These are phyloP conservation scores for Thinopyrum elongatum DNA, from an alignment of 176 grass and related monocot species.

Conservation along the genomic window DNA sequence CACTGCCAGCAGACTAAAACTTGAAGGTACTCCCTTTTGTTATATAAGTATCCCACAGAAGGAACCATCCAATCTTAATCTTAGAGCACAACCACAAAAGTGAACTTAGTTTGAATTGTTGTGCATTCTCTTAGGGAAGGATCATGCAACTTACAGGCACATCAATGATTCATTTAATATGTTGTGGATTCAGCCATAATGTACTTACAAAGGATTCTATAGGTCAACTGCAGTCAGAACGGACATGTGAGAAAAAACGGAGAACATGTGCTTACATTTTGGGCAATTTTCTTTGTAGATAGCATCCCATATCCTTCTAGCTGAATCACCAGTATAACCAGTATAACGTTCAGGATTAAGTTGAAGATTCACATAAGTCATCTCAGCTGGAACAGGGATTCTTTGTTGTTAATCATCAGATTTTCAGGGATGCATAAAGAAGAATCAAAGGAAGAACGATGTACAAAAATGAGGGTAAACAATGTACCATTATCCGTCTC, in stretches of 20 bases:
- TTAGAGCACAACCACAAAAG: background rate
- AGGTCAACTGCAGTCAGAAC: conserved; percentile 12
- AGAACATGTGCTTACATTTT: conserved; percentile 67
- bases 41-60: background rate
- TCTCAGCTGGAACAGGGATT: conserved; percentile 59
- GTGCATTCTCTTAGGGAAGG: background rate
- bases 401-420: conserved; percentile 9
- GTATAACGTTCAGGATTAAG: conserved; percentile 95
- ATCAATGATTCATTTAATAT: background rate
- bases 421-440: conserved; percentile 1
- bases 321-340: conserved; percentile 87
- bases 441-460: background rate
- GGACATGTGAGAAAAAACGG: background rate
- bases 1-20: background rate
- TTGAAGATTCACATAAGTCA: conserved; percentile 97
- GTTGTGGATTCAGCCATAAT: background rate
- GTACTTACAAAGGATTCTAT: background rate
- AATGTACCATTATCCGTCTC: conserved; percentile 86
- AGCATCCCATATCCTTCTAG: conserved; percentile 92
- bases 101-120: background rate
- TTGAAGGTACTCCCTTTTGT: background rate
- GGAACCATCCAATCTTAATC: background rate
- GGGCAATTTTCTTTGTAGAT: conserved; percentile 97
- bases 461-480: conserved; percentile 11
- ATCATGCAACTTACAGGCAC: background rate